These are phyloP conservation scores for Pyrenopolyporus hunteri DNA, from an alignment of 495 filamentous ascomycete species.

Conservation along the genomic window DNA sequence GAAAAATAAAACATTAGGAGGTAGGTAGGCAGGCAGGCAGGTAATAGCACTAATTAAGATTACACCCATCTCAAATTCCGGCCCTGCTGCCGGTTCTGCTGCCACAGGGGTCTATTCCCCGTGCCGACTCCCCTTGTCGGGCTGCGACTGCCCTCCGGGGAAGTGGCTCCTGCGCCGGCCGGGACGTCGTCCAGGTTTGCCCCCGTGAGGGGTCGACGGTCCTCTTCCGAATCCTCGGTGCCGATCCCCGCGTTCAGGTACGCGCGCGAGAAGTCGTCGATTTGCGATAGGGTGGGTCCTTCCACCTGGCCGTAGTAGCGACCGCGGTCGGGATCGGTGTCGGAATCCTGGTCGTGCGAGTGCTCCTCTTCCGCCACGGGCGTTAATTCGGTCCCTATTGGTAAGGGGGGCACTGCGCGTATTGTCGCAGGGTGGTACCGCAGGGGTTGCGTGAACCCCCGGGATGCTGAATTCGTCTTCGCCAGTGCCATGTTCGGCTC, in stretches of 20 bases:
- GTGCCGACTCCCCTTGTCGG: conserved; percentile 4
- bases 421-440: conserved; percentile 29
- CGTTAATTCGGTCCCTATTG: conserved; percentile 37
- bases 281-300: conserved; percentile 42
- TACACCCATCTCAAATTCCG: conserved; percentile 56
- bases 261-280: conserved; percentile 51
- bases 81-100: conserved; percentile 55
- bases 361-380: conserved; percentile 40
- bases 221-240: conserved; percentile 45
- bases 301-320: neutral
- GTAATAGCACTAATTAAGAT: conserved; percentile 18
- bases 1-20: neutral
- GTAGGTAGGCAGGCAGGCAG: neutral
- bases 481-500: conserved; percentile 2
- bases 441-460: conserved; percentile 38
- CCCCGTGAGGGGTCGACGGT: conserved; percentile 27
- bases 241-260: conserved; percentile 50
- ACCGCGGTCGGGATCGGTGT: neutral
- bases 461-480: conserved; percentile 2
- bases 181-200: conserved; percentile 26
- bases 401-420: neutral
- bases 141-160: conserved; percentile 15
- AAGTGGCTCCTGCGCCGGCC: conserved; percentile 3
- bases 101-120: conserved; percentile 50
- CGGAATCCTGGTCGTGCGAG: conserved; percentile 9